phyloP scores from a whole-genome alignment of 1,284 basidiomycete genomes.

The Somion occarium region DNA sequence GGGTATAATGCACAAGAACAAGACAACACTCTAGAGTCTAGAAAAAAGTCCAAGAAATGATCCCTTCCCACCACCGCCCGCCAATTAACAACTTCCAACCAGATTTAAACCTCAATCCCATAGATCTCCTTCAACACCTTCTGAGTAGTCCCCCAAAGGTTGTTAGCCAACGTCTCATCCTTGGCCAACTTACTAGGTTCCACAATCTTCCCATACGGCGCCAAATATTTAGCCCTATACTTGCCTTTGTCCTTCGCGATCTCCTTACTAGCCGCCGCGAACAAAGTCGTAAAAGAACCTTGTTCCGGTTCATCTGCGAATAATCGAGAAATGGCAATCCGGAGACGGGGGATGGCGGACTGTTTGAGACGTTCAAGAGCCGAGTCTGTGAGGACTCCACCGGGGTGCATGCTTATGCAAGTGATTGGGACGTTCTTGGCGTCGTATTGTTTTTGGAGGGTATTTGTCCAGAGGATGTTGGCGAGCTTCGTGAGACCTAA shows the following conservation, averaged over 20 bases:
- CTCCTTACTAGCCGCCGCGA: slow-evolving; percentile 42
- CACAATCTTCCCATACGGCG: slow-evolving; percentile 33
- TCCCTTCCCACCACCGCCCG: too few species aligned
- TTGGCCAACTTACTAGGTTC: slow-evolving; percentile 25
- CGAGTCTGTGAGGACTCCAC: slow-evolving; percentile 34
- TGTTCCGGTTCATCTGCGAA: slow-evolving; percentile 17
- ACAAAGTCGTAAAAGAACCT: slow-evolving; percentile 38
- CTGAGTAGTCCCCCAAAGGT: slow-evolving; percentile 41
- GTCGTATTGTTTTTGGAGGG: slow-evolving; percentile 26
- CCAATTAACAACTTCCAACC: too few species aligned
- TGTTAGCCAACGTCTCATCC: slow-evolving; percentile 37
- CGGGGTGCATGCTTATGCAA: slow-evolving; percentile 32
- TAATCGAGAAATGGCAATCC: slow-evolving; percentile 7
- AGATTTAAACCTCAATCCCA: slow-evolving; percentile 10
- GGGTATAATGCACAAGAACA: too few species aligned
- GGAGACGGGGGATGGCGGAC: slow-evolving; percentile 6
- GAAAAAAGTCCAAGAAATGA: too few species aligned
- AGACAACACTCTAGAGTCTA: too few species aligned
- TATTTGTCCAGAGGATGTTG: slow-evolving; percentile 24
- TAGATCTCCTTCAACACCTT: slow-evolving; percentile 20
- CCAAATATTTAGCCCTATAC: slow-evolving; percentile 42
- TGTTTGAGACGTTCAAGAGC: slow-evolving; percentile 1
- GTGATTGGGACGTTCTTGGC: slow-evolving; percentile 26
- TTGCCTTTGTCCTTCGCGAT: slow-evolving; percentile 30
- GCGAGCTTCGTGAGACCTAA: slow-evolving; percentile 34